Percentiles rank a stretch among this genome's conserved stretches.
Evolutionary conservation across 495 filamentous ascomycete genomes (phyloP).

Genomic region (Aspergillus diversus): DNA sequence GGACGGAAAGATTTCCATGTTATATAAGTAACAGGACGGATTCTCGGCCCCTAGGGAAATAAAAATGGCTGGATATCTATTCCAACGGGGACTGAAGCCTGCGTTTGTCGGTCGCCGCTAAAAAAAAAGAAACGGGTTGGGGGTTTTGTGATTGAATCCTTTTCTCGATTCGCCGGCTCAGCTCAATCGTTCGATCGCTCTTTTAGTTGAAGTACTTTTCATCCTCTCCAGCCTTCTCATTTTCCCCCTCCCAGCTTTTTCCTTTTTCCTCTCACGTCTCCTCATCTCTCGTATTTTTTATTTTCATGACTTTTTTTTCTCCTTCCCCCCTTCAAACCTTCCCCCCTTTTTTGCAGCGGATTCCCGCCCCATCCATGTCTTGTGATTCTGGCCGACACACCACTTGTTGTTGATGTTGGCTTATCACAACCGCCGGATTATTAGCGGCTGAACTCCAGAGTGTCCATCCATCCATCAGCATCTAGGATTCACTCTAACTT

Average conservation of each 20-base stretch:
- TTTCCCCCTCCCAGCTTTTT: conserved; percentile 24
- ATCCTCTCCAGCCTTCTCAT: conserved; percentile 23
- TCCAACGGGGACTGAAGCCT: conserved; percentile 10
- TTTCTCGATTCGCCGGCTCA: conserved; percentile 13
- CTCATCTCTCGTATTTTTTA: conserved; percentile 12
- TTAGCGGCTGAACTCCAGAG: conserved; percentile 18
- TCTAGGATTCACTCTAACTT: conserved; percentile 8
- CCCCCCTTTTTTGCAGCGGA: conserved; percentile 1
- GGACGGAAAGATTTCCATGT: neutral
- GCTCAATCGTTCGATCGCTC: conserved; percentile 16
- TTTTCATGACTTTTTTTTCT: conserved; percentile 12
- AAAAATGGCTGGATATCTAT: conserved; percentile 18
- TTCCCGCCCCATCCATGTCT: conserved; percentile 11
- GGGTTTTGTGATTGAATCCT: conserved; percentile 12
- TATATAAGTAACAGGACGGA: neutral
- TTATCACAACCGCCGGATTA: conserved; percentile 16
- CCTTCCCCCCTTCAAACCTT: neutral
- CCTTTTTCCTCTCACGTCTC: conserved; percentile 10
- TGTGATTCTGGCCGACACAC: conserved; percentile 6
- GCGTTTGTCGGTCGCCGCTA: conserved; percentile 12
- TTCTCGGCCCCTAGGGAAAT: neutral
- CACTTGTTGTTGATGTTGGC: conserved; percentile 8
- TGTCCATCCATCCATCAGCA: conserved; percentile 9
- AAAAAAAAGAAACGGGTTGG: conserved; percentile 14
- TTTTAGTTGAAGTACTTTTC: conserved; percentile 20